Conservation (phyloP, 2,329 filamentous ascomycete genomes). For the Trichoderma oligosporum region DNA sequence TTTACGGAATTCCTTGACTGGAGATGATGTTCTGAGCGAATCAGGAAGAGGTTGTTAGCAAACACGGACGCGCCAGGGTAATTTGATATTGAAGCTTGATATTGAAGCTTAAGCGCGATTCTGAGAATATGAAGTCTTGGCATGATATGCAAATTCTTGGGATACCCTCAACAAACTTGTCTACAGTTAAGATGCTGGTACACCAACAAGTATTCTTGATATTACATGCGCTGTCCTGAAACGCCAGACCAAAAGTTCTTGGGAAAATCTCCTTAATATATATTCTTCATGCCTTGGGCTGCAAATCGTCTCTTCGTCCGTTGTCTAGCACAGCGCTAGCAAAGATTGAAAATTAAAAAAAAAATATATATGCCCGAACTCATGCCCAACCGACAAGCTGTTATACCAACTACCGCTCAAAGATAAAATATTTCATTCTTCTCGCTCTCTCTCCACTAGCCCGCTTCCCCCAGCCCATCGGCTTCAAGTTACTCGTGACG, state of each 20-base stretch:
- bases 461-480: constrained; percentile 3
- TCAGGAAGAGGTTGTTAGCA: neutral
- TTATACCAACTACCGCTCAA: neutral
- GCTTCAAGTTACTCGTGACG: constrained; percentile 8
- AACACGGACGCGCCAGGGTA: neutral
- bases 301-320: neutral
- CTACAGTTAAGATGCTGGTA: no score
- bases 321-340: no score
- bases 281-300: no score
- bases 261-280: no score
- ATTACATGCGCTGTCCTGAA: no score
- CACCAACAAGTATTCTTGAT: no score
- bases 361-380: no score
- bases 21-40: neutral
- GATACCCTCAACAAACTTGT: neutral
- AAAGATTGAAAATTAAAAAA: no score
- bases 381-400: neutral
- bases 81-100: neutral
- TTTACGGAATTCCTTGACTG: neutral
- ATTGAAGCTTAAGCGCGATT: constrained; percentile 8
- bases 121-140: no score
- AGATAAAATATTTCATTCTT: neutral
- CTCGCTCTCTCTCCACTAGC: neutral
- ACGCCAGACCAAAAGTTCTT: neutral
- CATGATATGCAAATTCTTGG: no score